Conservation (phyloP, 257 asterid species). For the Nicotiana otophora region DNA sequence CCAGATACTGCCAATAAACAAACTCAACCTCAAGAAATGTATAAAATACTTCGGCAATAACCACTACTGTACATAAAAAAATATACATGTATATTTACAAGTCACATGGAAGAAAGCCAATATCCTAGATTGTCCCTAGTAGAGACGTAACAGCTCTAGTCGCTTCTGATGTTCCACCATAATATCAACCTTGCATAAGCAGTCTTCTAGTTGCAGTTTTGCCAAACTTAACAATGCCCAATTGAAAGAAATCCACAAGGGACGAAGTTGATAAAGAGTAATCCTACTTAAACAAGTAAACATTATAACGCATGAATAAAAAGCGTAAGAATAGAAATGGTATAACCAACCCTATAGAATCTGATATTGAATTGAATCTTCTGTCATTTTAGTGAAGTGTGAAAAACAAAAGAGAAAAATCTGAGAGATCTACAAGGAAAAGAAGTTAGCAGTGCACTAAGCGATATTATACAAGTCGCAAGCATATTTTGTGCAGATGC, state of each 20-base stretch:
- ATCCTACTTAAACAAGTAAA: background rate
- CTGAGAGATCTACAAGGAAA: background rate
- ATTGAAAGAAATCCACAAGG: background rate
- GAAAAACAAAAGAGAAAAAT: background rate
- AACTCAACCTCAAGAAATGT: conserved; percentile 2
- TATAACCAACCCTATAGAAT: background rate
- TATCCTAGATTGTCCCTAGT: background rate
- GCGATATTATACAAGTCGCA: background rate
- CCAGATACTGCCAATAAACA: background rate
- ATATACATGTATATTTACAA: background rate
- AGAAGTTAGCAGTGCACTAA: background rate
- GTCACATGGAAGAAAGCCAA: background rate
- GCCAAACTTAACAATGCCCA: background rate
- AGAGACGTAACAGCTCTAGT: background rate
- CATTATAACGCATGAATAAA: background rate
- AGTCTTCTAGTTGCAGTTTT: background rate
- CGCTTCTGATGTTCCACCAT: background rate
- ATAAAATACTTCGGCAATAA: background rate
- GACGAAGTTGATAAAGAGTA: background rate
- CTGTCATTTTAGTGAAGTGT: background rate
- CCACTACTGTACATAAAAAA: background rate
- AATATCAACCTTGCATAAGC: background rate
- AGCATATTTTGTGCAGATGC: background rate
- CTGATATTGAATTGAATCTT: background rate
- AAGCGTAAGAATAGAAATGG: background rate